These are phyloP conservation scores for Oenanthe javanica DNA, from an alignment of 140 eudicot genomes.

Conservation along the genomic window DNA sequence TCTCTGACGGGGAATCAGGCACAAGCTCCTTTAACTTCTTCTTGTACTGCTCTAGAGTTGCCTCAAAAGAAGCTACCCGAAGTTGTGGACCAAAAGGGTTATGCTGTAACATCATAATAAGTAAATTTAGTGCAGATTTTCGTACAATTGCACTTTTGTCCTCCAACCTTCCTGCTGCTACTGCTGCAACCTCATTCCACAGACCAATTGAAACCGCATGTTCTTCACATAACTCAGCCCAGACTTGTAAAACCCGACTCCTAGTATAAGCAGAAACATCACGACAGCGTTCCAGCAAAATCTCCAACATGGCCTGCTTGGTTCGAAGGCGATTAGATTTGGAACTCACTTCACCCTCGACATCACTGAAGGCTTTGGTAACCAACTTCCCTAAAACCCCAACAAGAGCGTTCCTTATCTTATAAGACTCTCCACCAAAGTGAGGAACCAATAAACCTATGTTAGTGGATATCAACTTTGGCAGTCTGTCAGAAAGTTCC, in stretches of 20 bases:
- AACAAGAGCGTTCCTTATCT: slow-evolving; percentile 91
- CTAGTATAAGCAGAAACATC: slow-evolving; percentile 97
- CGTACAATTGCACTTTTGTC: slow-evolving; percentile 93
- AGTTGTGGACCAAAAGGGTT: slow-evolving; percentile 99
- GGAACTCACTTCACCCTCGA: slow-evolving; percentile 81
- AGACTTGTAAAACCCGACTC: slow-evolving; percentile 87
- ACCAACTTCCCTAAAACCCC: slow-evolving; percentile 92
- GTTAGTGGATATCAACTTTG: slow-evolving; percentile 82
- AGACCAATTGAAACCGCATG: slow-evolving; percentile 86
- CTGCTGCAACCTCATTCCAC: slow-evolving; percentile 91
- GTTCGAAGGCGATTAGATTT: slow-evolving; percentile 85
- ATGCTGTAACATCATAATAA: slow-evolving; percentile 94
- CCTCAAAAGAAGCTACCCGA: slow-evolving; percentile 76
- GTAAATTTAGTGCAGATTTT: slow-evolving; percentile 79
- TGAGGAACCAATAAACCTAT: slow-evolving; percentile 88
- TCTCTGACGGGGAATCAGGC: slow-evolving; percentile 44
- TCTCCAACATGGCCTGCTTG: slow-evolving; percentile 97
- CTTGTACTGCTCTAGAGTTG: slow-evolving; percentile 75
- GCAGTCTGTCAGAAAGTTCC: slow-evolving; percentile 82
- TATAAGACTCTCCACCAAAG: slow-evolving; percentile 97
- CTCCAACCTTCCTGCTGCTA: slow-evolving; percentile 92
- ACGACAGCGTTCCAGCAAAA: slow-evolving; percentile 84
- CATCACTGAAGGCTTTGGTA: slow-evolving; percentile 77
- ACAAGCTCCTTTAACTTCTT: slow-evolving; percentile 79
- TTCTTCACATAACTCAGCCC: slow-evolving; percentile 93